phyloP scores from a whole-genome alignment of 164 flowering plant species.

The Tetracentron sinense region DNA sequence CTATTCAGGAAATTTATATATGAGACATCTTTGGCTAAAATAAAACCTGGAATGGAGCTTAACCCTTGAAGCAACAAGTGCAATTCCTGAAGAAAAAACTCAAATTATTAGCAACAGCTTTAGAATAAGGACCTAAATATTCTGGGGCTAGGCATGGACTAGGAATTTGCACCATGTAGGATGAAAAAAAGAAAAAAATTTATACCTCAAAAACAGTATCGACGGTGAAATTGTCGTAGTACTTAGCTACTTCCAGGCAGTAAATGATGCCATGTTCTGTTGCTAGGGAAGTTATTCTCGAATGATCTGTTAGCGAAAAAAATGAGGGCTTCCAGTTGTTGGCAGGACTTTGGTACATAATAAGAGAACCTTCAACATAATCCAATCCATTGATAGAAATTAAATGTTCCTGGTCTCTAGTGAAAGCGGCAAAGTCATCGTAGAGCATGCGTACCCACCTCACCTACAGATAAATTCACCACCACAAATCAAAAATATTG shows the following conservation, averaged over 20 bases:
- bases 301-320: conserved; percentile 38
- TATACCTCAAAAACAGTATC: conserved; percentile 41
- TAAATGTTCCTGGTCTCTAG: conserved; percentile 63
- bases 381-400: conserved; percentile 47
- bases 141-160: neutral
- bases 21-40: conserved; percentile 47
- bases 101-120: too few species aligned
- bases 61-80: conserved; percentile 35
- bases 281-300: conserved; percentile 38
- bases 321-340: conserved; percentile 72
- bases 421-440: conserved; percentile 50
- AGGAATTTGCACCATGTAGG: too few species aligned
- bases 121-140: neutral
- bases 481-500: neutral
- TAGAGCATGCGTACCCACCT: conserved; percentile 73
- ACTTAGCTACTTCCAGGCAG: conserved; percentile 67
- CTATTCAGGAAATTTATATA: conserved; percentile 58
- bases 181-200: neutral
- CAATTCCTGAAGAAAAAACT: conserved; percentile 42
- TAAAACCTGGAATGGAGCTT: conserved; percentile 37
- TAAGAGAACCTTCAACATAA: conserved; percentile 67
- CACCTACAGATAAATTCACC: conserved; percentile 34
- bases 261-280: conserved; percentile 44
- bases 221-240: conserved; percentile 39
- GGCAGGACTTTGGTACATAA: conserved; percentile 35